Percentiles rank a stretch among this genome's conserved stretches.
phyloP scores from a whole-genome alignment of 2,329 filamentous ascomycete genomes.

The Fusarium guadeloupense region DNA sequence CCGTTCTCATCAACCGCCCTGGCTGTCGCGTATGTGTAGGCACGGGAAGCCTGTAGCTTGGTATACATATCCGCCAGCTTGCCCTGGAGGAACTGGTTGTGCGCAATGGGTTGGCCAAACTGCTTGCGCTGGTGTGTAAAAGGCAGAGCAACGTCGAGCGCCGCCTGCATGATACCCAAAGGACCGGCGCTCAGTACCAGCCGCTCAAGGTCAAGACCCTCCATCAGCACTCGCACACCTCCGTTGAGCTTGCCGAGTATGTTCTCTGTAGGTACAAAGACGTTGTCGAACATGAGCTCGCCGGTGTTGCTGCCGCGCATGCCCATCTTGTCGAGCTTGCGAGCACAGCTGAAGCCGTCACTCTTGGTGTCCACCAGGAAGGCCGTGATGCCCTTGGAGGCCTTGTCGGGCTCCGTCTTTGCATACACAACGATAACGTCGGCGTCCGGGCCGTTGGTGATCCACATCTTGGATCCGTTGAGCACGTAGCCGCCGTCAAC shows the following conservation, averaged over 20 bases:
- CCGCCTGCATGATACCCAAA: slow-evolving; percentile 92
- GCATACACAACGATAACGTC: slow-evolving; percentile 94
- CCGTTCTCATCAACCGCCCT: slow-evolving; percentile 80
- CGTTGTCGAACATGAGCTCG: slow-evolving; percentile 88
- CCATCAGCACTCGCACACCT: slow-evolving; percentile 93
- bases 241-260: slow-evolving; percentile 81
- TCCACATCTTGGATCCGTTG: slow-evolving; percentile 98
- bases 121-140: slow-evolving; percentile 91
- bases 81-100: slow-evolving; percentile 93
- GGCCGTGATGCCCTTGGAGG: slow-evolving; percentile 91
- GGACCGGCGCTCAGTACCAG: slow-evolving; percentile 92
- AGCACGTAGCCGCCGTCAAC: slow-evolving; percentile 87
- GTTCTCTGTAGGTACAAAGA: slow-evolving; percentile 87
- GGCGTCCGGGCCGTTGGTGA: slow-evolving; percentile 97
- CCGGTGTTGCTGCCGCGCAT: slow-evolving; percentile 98
- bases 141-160: slow-evolving; percentile 84
- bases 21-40: slow-evolving; percentile 89
- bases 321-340: slow-evolving; percentile 96
- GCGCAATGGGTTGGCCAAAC: slow-evolving; percentile 85
- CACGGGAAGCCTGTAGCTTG: slow-evolving; percentile 82
- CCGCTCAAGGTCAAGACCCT: slow-evolving; percentile 92
- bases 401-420: slow-evolving; percentile 84
- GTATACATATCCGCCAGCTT: slow-evolving; percentile 98
- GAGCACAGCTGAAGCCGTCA: slow-evolving; percentile 83
- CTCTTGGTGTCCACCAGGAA: slow-evolving; percentile 82